These are phyloP conservation scores for Xylaria hypoxylon DNA, from an alignment of 2,329 filamentous ascomycete species.

Conservation along the genomic window DNA sequence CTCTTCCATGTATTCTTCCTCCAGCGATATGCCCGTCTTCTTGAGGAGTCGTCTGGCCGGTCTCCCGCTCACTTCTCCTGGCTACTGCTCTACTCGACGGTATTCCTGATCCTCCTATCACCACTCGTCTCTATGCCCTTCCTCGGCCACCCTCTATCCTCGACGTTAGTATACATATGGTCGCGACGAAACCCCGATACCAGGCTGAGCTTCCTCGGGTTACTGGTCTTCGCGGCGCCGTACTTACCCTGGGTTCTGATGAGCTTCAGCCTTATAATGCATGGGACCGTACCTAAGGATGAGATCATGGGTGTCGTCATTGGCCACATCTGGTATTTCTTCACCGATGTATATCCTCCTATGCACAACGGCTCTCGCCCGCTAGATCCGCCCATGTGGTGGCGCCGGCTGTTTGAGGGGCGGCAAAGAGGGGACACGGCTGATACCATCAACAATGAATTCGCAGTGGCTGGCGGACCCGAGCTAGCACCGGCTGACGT, in stretches of 20 bases:
- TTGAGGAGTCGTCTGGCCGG: conserved; percentile 93
- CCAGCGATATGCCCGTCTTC: conserved; percentile 91
- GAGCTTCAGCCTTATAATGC: conserved; percentile 90
- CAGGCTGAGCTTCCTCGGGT: conserved; percentile 85
- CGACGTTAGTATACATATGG: conserved; percentile 98
- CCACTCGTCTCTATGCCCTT: conserved; percentile 93
- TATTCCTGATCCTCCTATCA: conserved; percentile 82
- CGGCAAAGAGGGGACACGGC: conserved; percentile 60
- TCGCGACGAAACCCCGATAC: conserved; percentile 94
- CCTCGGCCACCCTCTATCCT: conserved; percentile 91
- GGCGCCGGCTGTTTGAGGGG: conserved; percentile 85
- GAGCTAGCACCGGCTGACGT: conserved; percentile 68
- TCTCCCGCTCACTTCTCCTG: conserved; percentile 95
- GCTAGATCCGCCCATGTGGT: conserved; percentile 89
- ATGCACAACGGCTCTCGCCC: conserved; percentile 87
- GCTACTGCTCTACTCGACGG: conserved; percentile 87
- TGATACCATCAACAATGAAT: conserved; percentile 70
- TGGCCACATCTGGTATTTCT: conserved; percentile 98
- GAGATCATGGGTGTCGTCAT: conserved; percentile 96
- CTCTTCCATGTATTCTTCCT: conserved; percentile 99
- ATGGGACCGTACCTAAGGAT: conserved; percentile 90
- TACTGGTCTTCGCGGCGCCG: conserved; percentile 91
- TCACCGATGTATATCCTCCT: conserved; percentile 94
- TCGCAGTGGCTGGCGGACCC: conserved; percentile 66
- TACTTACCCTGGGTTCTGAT: conserved; percentile 97